These are phyloP conservation scores for Xerocomellus chrysenteron DNA, from an alignment of 768 basidiomycete species.

Conservation along the genomic window DNA sequence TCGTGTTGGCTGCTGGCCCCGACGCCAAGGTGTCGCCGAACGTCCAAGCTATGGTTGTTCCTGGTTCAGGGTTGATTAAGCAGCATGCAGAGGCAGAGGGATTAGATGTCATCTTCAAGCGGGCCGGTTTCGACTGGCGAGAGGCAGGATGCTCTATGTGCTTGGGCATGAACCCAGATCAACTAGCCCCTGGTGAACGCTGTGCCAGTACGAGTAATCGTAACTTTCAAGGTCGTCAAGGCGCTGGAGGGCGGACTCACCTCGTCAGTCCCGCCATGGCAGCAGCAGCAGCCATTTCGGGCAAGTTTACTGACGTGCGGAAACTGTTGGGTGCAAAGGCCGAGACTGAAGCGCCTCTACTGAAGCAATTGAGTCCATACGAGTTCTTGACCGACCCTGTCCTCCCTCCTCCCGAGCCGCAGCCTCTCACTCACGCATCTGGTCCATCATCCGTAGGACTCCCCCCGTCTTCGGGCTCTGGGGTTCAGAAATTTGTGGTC, in stretches of 20 bases:
- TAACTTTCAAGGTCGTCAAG: conserved; percentile 90
- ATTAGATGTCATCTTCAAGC: conserved; percentile 80
- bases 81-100: conserved; percentile 90
- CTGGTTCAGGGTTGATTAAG: conserved; percentile 88
- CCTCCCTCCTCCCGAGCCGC: conserved; percentile 52
- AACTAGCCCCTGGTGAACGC: conserved; percentile 75
- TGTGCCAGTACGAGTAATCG: conserved; percentile 93
- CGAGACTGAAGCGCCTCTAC: conserved; percentile 46
- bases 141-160: conserved; percentile 98
- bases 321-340: conserved; percentile 57
- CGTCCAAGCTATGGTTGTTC: conserved; percentile 88
- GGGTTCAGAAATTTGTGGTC: conserved; percentile 61
- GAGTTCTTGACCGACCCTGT: conserved; percentile 78
- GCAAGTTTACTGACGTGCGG: conserved; percentile 82
- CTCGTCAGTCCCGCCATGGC: conserved; percentile 92
- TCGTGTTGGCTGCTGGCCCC: conserved; percentile 71
- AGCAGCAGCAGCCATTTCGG: conserved; percentile 84
- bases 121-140: conserved; percentile 93
- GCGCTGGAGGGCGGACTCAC: conserved; percentile 86
- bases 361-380: conserved; percentile 69
- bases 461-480: conserved; percentile 46
- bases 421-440: conserved; percentile 35
- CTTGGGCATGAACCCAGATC: conserved; percentile 94
- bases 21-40: conserved; percentile 71
- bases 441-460: conserved; percentile 31